Conservation (phyloP, 1,284 basidiomycete species). For the Violaceomyces palustris region DNA sequence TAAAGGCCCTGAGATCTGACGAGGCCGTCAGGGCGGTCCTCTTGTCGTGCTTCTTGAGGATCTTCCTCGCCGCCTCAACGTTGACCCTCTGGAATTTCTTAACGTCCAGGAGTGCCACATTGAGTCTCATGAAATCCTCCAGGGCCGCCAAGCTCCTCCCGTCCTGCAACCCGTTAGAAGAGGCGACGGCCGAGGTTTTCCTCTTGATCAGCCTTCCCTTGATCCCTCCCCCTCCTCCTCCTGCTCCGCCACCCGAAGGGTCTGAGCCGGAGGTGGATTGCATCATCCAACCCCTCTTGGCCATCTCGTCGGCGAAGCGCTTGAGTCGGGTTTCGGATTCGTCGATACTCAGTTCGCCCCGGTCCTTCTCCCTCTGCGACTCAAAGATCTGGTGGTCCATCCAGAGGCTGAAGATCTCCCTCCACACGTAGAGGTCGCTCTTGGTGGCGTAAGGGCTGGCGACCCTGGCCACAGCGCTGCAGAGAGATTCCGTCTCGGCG, state of each 20-base stretch:
- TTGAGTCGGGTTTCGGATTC: conserved; percentile 70
- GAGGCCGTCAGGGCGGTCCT: conserved; percentile 62
- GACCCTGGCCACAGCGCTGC: conserved; percentile 57
- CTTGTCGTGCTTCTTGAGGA: conserved; percentile 88
- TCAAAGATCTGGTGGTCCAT: conserved; percentile 84
- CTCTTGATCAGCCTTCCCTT: conserved; percentile 33
- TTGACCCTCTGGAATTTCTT: conserved; percentile 79
- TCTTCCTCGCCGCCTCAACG: conserved; percentile 66
- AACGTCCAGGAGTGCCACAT: conserved; percentile 73
- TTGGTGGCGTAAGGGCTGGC: conserved; percentile 51
- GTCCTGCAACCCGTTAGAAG: conserved; percentile 32
- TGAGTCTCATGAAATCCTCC: conserved; percentile 74
- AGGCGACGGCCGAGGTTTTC: conserved; percentile 21
- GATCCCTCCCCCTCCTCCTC: too few relatives aligned
- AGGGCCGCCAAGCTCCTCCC: conserved; percentile 54
- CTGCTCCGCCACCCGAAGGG: neutral
- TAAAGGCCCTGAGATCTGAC: conserved; percentile 33
- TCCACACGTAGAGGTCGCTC: conserved; percentile 82
- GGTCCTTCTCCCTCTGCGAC: conserved; percentile 64
- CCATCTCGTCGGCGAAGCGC: conserved; percentile 67
- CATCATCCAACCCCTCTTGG: conserved; percentile 54
- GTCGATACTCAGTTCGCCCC: conserved; percentile 69
- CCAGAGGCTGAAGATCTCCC: conserved; percentile 84
- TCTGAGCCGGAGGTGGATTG: conserved; percentile 7
- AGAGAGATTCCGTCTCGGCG: conserved; percentile 62